Conservation (phyloP, 495 filamentous ascomycete genomes). For the Penicillium parvum region DNA sequence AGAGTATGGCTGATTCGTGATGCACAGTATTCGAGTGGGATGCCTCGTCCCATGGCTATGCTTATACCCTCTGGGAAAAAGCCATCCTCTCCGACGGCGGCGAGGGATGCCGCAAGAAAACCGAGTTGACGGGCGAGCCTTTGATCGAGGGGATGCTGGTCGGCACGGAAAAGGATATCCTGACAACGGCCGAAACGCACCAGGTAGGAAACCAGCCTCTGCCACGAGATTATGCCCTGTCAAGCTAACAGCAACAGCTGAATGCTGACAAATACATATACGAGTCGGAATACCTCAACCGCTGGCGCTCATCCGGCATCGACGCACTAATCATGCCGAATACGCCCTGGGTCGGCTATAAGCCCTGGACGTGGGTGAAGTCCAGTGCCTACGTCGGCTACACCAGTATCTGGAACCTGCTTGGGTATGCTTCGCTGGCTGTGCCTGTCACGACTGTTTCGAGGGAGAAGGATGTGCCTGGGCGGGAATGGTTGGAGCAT, state of each 20-base stretch:
- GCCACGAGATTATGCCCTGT: not conserved
- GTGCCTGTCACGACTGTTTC: slow-evolving; percentile 48
- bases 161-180: slow-evolving; percentile 27
- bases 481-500: slow-evolving; percentile 31
- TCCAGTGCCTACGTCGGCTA: slow-evolving; percentile 59
- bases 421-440: slow-evolving; percentile 59
- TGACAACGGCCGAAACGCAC: slow-evolving; percentile 26
- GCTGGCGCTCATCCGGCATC: slow-evolving; percentile 54
- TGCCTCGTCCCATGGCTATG: slow-evolving; percentile 27
- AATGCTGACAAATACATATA: slow-evolving; percentile 32
- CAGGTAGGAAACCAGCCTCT: slow-evolving; percentile 8
- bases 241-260: slow-evolving; percentile 16
- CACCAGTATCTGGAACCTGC: slow-evolving; percentile 62
- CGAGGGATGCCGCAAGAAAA: slow-evolving; percentile 42
- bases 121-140: slow-evolving; percentile 55
- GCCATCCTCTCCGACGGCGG: slow-evolving; percentile 58
- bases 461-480: slow-evolving; percentile 19
- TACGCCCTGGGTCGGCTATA: slow-evolving; percentile 49
- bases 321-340: slow-evolving; percentile 66
- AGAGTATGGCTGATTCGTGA: not conserved
- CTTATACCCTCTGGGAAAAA: slow-evolving; percentile 42
- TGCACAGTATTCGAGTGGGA: slow-evolving; percentile 44
- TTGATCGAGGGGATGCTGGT: slow-evolving; percentile 47
- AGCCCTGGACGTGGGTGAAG: slow-evolving; percentile 44
- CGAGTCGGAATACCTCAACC: slow-evolving; percentile 33